phyloP scores from a whole-genome alignment of 2,329 filamentous ascomycete species.

The Trichoderma polysporum region DNA sequence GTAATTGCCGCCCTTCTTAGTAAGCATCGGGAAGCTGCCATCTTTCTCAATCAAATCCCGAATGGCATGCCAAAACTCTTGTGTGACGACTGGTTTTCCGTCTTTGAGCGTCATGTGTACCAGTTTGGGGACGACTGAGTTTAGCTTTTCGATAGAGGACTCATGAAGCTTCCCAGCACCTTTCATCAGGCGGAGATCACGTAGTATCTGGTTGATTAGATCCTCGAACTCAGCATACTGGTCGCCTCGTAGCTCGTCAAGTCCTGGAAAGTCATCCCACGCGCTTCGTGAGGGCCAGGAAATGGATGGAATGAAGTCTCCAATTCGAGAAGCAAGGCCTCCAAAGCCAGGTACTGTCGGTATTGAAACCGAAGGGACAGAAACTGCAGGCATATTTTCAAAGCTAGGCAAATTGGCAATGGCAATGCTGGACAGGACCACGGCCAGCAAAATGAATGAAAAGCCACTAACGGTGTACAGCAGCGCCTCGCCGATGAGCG shows the following conservation, averaged over 20 bases:
- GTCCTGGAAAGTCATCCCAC: slow-evolving; percentile 24
- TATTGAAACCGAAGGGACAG: neutral
- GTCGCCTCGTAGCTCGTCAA: slow-evolving; percentile 19
- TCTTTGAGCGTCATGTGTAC: slow-evolving; percentile 55
- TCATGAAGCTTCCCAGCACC: slow-evolving; percentile 37
- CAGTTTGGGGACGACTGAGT: slow-evolving; percentile 53
- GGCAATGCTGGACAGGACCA: neutral
- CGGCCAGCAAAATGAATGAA: neutral
- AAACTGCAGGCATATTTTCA: neutral
- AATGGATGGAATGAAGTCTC: slow-evolving; percentile 29
- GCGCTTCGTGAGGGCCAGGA: slow-evolving; percentile 29
- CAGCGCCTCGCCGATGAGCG: slow-evolving; percentile 1
- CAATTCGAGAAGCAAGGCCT: neutral
- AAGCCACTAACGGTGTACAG: neutral
- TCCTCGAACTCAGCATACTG: slow-evolving; percentile 26
- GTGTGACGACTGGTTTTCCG: slow-evolving; percentile 54
- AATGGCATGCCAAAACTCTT: slow-evolving; percentile 66
- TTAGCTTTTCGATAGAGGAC: slow-evolving; percentile 43
- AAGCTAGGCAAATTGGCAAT: slow-evolving; percentile 4
- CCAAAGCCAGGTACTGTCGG: neutral
- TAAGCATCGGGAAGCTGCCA: slow-evolving; percentile 47
- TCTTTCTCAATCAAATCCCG: slow-evolving; percentile 53
- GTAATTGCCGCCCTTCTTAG: slow-evolving; percentile 40
- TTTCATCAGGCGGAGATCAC: slow-evolving; percentile 27
- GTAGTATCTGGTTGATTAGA: slow-evolving; percentile 29